Evolutionary conservation across 2,329 filamentous ascomycete genomes (phyloP).

Genomic region (Huntiella abstrusa): DNA sequence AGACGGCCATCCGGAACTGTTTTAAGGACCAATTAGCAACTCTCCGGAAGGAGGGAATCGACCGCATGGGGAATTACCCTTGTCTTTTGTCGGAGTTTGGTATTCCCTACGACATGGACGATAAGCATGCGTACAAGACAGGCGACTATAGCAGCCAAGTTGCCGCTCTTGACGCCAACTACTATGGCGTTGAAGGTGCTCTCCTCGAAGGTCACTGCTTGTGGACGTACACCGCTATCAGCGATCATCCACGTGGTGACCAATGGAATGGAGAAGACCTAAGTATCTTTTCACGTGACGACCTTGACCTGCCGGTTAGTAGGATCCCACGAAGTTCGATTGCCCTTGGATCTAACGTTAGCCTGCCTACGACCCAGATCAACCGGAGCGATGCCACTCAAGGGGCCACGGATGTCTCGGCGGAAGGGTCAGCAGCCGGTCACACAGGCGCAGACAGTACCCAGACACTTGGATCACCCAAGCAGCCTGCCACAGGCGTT

Average conservation of each 20-base stretch:
- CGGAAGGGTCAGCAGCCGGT: not conserved
- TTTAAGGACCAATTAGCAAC: slow-evolving; percentile 72
- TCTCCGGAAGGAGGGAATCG: slow-evolving; percentile 69
- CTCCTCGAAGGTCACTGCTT: slow-evolving; percentile 69
- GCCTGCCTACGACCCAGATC: slow-evolving; percentile 3
- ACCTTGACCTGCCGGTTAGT: slow-evolving; percentile 41
- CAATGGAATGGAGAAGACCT: slow-evolving; percentile 96
- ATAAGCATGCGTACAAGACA: slow-evolving; percentile 85
- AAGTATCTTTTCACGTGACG: slow-evolving; percentile 74
- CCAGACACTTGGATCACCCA: not conserved
- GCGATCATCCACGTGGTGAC: slow-evolving; percentile 76
- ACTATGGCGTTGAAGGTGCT: slow-evolving; percentile 76
- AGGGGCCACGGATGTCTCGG: not conserved
- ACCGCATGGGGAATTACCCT: slow-evolving; percentile 74
- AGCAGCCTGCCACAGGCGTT: too few species aligned
- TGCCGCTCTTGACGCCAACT: slow-evolving; percentile 86
- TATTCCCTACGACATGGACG: slow-evolving; percentile 97
- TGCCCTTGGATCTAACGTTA: slow-evolving; percentile 7
- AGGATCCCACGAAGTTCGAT: slow-evolving; percentile 20
- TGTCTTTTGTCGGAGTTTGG: slow-evolving; percentile 89
- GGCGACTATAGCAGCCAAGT: slow-evolving; percentile 89
- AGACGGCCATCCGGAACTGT: slow-evolving; percentile 85
- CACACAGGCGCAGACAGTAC: not conserved
- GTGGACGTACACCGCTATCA: slow-evolving; percentile 72
- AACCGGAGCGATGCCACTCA: not conserved